Evolutionary conservation across 371 early-diverging fungal genomes (phyloP).

Genomic region (Lichtheimia ornata): DNA sequence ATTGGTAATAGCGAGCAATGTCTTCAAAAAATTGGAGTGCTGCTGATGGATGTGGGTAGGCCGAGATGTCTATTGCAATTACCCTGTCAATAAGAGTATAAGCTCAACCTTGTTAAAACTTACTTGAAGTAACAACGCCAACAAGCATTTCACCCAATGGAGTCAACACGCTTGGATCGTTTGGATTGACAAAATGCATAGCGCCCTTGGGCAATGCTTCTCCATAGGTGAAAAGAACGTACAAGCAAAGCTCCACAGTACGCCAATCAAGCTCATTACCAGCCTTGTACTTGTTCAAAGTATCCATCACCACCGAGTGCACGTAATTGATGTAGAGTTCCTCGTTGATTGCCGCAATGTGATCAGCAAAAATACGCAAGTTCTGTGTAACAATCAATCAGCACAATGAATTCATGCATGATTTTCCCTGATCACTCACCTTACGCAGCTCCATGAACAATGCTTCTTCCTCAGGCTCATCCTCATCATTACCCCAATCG

Average conservation of each 20-base stretch:
- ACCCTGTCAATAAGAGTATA: background rate
- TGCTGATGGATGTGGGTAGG: slow-evolving; percentile 82
- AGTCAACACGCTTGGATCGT: slow-evolving; percentile 45
- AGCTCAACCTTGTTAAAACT: background rate
- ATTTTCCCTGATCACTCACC: slow-evolving; percentile 35
- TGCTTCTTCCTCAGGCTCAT: slow-evolving; percentile 79
- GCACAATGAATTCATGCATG: background rate
- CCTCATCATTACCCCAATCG: slow-evolving; percentile 76
- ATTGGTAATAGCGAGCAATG: slow-evolving; percentile 71
- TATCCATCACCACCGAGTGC: slow-evolving; percentile 61
- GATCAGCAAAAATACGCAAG: slow-evolving; percentile 72
- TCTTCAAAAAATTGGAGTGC: slow-evolving; percentile 79
- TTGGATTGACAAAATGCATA: slow-evolving; percentile 56
- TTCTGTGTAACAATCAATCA: slow-evolving; percentile 42
- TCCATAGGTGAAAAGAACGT: slow-evolving; percentile 76
- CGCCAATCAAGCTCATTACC: slow-evolving; percentile 69
- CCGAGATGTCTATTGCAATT: slow-evolving; percentile 56
- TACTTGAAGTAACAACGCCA: slow-evolving; percentile 65
- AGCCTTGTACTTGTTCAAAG: slow-evolving; percentile 51
- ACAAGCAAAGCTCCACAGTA: slow-evolving; percentile 80
- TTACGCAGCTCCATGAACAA: slow-evolving; percentile 78
- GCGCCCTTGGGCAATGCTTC: slow-evolving; percentile 68
- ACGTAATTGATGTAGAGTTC: slow-evolving; percentile 60
- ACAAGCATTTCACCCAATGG: slow-evolving; percentile 74
- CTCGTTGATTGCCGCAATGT: slow-evolving; percentile 68